These are phyloP conservation scores for Candida mesenterica DNA, from an alignment of 1,139 yeast species.

Conservation along the genomic window DNA sequence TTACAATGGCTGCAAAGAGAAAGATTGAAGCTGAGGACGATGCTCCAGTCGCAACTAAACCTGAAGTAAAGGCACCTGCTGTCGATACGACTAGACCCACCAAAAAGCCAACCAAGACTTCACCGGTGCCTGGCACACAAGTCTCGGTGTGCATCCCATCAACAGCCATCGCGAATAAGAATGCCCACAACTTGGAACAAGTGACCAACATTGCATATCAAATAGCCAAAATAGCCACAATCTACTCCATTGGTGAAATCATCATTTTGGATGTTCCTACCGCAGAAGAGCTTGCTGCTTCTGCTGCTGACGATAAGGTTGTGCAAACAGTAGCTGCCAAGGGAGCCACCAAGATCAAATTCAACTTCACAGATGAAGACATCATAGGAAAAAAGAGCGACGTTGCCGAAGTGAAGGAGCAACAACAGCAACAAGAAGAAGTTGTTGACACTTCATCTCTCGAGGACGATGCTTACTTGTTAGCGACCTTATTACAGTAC, in stretches of 20 bases:
- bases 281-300: conserved; percentile 15
- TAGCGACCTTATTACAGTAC: conserved; percentile 74
- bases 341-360: conserved; percentile 34
- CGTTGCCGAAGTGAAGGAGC: conserved; percentile 9
- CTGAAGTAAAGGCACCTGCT: background rate
- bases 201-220: conserved; percentile 73
- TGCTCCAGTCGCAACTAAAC: too few relatives aligned
- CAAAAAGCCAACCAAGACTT: conserved; percentile 32
- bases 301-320: conserved; percentile 19
- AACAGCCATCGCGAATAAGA: conserved; percentile 46
- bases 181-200: conserved; percentile 68
- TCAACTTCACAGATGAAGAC: conserved; percentile 35
- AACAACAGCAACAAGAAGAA: conserved; percentile 19
- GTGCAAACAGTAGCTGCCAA: conserved; percentile 23
- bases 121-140: conserved; percentile 19
- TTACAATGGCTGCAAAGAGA: conserved; percentile 22
- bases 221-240: conserved; percentile 71
- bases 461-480: conserved; percentile 43
- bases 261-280: conserved; percentile 58
- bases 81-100: conserved; percentile 22
- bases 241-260: conserved; percentile 69
- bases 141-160: conserved; percentile 67
- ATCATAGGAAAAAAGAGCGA: conserved; percentile 8
- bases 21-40: conserved; percentile 20
- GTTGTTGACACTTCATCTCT: conserved; percentile 1